Evolutionary conservation across 73 alveolate species (phyloP), one percentile per base, ranked within the genome.

Genomic region (Paramecium tetraurelia): DNA sequence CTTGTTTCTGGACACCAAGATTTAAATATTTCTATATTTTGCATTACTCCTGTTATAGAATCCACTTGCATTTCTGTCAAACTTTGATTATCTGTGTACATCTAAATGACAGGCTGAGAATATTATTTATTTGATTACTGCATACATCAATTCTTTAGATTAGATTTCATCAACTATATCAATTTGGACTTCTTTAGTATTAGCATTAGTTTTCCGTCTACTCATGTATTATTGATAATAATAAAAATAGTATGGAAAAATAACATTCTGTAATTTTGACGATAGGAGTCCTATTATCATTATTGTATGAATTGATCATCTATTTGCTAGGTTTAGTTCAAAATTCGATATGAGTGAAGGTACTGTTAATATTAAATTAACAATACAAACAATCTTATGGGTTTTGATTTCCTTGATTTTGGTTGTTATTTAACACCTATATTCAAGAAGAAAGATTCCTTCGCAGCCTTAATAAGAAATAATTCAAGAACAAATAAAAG

Each of bases 1-100:
- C 77, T 59, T 10, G 77, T 59, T 59, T 59, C 77, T 24, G 77
- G 77, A 29, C 77, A 59, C 77, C 77, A 59, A 6, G 77, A 20
- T 59, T 59, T 59, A 18, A 59, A 20, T 21, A 59, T 59, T 18
- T 59, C 77, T 24, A 59, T 59, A 59, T 59, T 59, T 59, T 21
- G 22, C 77, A 59, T 59, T 16, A 59, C 22, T 29, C 77, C 77
- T 3, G 77, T 8, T 59, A 59, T 59, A 21, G 77, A 59, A 59
- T 59, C 77, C 2, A 59, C 43, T 59, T 59, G 21, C 7, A 59
- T 59, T 24, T 59, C 77, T 21, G 77, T 59, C 16, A 59, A 1
- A 16, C 2, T 0, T 59, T 59, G 10, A 59, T 59, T 21, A 20
- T 59, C 77, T 29, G 22, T 18, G 20, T 59, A 59, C 2, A 59